Evolutionary conservation across 768 basidiomycete genomes (phyloP).

Genomic region (Macrocybe gigantea): DNA sequence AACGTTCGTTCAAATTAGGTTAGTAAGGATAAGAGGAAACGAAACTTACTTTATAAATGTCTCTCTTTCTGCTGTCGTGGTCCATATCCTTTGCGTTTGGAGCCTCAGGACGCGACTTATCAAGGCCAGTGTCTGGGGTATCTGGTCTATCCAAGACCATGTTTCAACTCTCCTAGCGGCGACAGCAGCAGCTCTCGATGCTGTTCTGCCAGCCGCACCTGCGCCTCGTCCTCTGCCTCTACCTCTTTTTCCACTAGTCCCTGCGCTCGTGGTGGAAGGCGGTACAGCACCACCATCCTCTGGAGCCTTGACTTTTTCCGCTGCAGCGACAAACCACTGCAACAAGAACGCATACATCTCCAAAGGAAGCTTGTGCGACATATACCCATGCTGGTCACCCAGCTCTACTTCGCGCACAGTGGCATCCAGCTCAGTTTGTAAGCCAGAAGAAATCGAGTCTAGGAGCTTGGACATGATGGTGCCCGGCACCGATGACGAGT

Average conservation of each 20-base stretch:
- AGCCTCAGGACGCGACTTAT: slow-evolving; percentile 68
- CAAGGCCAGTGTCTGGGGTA: slow-evolving; percentile 60
- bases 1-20: slow-evolving; percentile 4
- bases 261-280: slow-evolving; percentile 23
- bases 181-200: slow-evolving; percentile 13
- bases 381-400: slow-evolving; percentile 56
- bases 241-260: slow-evolving; percentile 47
- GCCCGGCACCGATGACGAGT: slow-evolving; percentile 56
- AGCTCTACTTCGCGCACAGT: slow-evolving; percentile 64
- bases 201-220: not conserved
- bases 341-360: slow-evolving; percentile 92
- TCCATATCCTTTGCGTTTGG: slow-evolving; percentile 80
- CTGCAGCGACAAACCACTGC: slow-evolving; percentile 83
- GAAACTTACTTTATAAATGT: slow-evolving; percentile 71
- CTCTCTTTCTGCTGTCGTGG: slow-evolving; percentile 80
- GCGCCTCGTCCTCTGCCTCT: slow-evolving; percentile 30
- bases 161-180: slow-evolving; percentile 39
- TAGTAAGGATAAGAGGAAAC: not conserved
- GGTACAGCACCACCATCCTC: slow-evolving; percentile 42
- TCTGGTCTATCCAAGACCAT: slow-evolving; percentile 79
- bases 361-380: slow-evolving; percentile 64
- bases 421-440: slow-evolving; percentile 67
- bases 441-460: slow-evolving; percentile 78
- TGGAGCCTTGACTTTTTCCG: slow-evolving; percentile 66
- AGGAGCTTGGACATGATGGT: slow-evolving; percentile 77